These are phyloP conservation scores for Fimicolochytrium jonesii DNA, from an alignment of 192 early-diverging fungal species.

Conservation along the genomic window DNA sequence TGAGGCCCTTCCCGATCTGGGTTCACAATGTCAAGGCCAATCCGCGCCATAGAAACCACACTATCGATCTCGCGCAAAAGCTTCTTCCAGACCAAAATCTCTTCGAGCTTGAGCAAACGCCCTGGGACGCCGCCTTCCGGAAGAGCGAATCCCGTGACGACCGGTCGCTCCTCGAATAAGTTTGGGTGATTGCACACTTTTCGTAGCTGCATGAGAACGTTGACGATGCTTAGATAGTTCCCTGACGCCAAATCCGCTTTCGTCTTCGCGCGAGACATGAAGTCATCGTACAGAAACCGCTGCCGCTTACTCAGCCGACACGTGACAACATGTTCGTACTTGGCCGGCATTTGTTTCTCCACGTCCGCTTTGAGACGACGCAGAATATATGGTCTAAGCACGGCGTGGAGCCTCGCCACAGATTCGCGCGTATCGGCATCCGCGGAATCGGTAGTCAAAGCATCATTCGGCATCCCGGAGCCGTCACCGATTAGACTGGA, in stretches of 20 bases:
- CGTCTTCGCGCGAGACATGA: conserved; percentile 78
- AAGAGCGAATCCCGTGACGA: conserved; percentile 52
- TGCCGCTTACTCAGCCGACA: conserved; percentile 68
- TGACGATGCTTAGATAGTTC: conserved; percentile 69
- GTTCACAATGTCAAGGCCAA: conserved; percentile 1
- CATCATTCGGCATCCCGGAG: not conserved
- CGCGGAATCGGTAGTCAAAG: not conserved
- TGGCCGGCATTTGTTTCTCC: conserved; percentile 85
- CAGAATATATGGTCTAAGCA: conserved; percentile 90
- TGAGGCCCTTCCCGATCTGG: not conserved
- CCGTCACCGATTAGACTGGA: conserved; percentile 65
- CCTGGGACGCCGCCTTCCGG: conserved; percentile 10
- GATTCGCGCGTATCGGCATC: conserved; percentile 73
- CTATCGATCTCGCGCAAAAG: conserved; percentile 1
- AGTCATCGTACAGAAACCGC: conserved; percentile 71
- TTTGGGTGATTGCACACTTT: conserved; percentile 95
- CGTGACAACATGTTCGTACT: conserved; percentile 78
- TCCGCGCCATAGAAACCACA: not conserved
- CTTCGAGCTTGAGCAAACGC: not conserved
- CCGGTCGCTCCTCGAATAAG: conserved; percentile 77
- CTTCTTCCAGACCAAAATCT: not conserved
- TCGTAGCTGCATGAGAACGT: conserved; percentile 91
- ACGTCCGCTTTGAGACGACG: conserved; percentile 87
- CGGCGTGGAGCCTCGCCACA: conserved; percentile 83
- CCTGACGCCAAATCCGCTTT: conserved; percentile 65